Percentiles rank a stretch among this genome's conserved stretches.
Conservation (phyloP, 208 protist species). For the Acanthamoeba castellanii region DNA sequence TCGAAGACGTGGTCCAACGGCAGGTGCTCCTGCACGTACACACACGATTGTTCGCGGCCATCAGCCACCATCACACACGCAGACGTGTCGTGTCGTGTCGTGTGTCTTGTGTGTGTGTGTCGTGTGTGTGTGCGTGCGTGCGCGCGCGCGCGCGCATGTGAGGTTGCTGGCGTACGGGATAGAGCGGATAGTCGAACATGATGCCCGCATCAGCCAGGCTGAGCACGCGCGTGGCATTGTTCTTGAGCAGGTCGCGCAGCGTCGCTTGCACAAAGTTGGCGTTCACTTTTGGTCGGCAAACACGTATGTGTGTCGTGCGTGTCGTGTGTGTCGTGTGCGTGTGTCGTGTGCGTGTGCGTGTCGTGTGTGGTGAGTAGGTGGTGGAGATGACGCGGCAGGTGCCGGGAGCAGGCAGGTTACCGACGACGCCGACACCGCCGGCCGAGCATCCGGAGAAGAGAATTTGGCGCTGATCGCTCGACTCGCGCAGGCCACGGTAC, state of each 20-base stretch:
- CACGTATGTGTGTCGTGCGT: no score
- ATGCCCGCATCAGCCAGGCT: constrained; percentile 11
- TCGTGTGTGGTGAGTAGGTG: background rate
- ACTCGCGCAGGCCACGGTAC: background rate
- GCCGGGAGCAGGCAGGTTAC: background rate
- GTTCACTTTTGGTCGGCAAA: no score
- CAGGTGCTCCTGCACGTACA: background rate
- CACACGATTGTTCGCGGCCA: background rate
- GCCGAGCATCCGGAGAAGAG: constrained; percentile 43
- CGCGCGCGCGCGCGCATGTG: no score
- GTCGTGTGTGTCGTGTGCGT: no score
- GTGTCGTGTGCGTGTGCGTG: no score
- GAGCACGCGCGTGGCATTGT: background rate
- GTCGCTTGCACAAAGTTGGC: constrained; percentile 49
- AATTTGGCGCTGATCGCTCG: background rate
- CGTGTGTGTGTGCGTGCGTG: no score
- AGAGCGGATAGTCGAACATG: constrained; percentile 56
- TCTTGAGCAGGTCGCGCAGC: background rate
- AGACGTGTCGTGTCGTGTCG: background rate
- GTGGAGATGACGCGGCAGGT: no score
- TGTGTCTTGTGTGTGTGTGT: no score
- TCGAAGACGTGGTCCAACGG: background rate
- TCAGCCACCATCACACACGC: no score
- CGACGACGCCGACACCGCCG: constrained; percentile 19
- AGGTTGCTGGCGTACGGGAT: no score